Percentiles rank a stretch among this genome's conserved stretches.
Conservation (phyloP, 1,139 yeast species). For the Candida albicans region DNA sequence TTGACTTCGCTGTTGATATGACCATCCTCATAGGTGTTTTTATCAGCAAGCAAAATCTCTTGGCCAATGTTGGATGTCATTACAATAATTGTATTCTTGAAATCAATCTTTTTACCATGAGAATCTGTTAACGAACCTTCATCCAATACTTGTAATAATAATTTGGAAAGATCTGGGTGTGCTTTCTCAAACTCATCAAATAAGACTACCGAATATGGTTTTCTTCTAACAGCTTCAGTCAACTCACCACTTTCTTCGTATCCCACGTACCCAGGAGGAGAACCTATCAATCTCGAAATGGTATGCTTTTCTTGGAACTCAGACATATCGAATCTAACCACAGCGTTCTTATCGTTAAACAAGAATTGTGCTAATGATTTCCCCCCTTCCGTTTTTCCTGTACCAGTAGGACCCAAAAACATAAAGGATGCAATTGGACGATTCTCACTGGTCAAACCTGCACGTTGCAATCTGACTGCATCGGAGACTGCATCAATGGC, state of each 20-base stretch:
- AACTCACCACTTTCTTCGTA: conserved; percentile 95
- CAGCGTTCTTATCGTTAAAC: conserved; percentile 83
- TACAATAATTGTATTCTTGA: conserved; percentile 91
- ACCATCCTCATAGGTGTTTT: conserved; percentile 40
- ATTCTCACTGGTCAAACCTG: conserved; percentile 90
- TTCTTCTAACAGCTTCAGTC: conserved; percentile 93
- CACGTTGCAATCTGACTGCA: conserved; percentile 94
- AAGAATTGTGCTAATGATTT: conserved; percentile 88
- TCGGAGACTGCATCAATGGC: conserved; percentile 88
- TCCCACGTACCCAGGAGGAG: conserved; percentile 98
- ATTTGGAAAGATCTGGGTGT: conserved; percentile 87
- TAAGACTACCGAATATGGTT: conserved; percentile 88
- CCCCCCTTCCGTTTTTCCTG: conserved; percentile 95
- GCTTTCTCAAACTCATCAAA: conserved; percentile 98
- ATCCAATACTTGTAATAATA: conserved; percentile 86
- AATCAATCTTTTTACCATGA: conserved; percentile 91
- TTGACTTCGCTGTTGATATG: conserved; percentile 53
- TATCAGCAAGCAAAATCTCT: conserved; percentile 72
- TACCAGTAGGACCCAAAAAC: conserved; percentile 97
- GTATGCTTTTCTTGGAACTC: conserved; percentile 96
- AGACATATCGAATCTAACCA: conserved; percentile 93
- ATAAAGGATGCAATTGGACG: conserved; percentile 95
- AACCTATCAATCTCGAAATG: conserved; percentile 86
- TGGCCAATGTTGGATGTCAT: conserved; percentile 98
- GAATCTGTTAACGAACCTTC: conserved; percentile 94